These are phyloP conservation scores for Paramyrothecium roridum DNA, from an alignment of 2,329 filamentous ascomycete species.

Conservation along the genomic window DNA sequence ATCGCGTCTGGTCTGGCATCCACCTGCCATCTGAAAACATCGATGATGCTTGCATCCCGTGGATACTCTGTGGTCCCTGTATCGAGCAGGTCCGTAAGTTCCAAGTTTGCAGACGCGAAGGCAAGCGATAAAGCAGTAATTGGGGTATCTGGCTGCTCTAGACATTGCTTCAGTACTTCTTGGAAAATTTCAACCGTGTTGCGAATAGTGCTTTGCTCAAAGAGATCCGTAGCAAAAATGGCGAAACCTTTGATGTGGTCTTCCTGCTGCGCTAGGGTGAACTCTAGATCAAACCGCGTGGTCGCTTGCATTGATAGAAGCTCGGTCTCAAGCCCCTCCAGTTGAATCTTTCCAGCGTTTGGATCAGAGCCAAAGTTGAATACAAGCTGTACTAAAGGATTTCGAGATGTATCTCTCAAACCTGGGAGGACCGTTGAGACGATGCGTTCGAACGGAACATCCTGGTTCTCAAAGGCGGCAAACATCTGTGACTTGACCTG, in stretches of 20 bases:
- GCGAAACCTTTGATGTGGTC: slow-evolving; percentile 1
- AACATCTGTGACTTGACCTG: slow-evolving; percentile 7
- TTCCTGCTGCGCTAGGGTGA: slow-evolving; percentile 8
- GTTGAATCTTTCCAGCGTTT: background rate
- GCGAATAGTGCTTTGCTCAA: slow-evolving; percentile 6
- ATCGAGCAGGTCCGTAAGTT: slow-evolving; percentile 4
- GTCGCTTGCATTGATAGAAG: slow-evolving; percentile 2
- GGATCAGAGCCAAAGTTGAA: slow-evolving; percentile 6
- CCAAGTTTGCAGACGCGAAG: background rate
- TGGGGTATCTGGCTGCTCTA: background rate
- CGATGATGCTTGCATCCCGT: slow-evolving; percentile 7
- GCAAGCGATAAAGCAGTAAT: background rate
- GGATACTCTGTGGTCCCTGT: slow-evolving; percentile 4
- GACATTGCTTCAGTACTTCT: slow-evolving; percentile 3
- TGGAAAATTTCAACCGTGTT: slow-evolving; percentile 7
- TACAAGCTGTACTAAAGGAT: slow-evolving; percentile 6
- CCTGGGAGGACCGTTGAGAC: slow-evolving; percentile 5
- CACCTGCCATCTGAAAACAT: slow-evolving; percentile 4
- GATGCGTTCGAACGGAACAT: slow-evolving; percentile 12
- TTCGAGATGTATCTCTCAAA: slow-evolving; percentile 3
- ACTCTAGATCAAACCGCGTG: slow-evolving; percentile 11
- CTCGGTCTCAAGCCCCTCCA: slow-evolving; percentile 8
- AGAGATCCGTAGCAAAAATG: slow-evolving; percentile 9
- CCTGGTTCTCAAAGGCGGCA: slow-evolving; percentile 11
- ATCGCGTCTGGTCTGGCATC: background rate